Evolutionary conservation across 2,329 filamentous ascomycete genomes (phyloP), one percentile per base, ranked within the genome.

Genomic region (Trichophyton schoenleinii): DNA sequence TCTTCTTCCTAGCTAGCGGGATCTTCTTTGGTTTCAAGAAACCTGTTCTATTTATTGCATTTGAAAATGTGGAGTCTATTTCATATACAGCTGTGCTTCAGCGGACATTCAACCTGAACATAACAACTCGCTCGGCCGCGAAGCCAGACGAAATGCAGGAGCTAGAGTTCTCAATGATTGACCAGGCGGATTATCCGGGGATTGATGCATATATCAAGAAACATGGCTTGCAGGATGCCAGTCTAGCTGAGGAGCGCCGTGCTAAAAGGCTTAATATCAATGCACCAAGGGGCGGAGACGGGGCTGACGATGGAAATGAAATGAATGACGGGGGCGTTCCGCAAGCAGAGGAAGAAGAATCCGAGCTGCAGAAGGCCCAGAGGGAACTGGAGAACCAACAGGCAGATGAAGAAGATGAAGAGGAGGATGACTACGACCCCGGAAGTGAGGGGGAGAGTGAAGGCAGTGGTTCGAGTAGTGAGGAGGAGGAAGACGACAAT

Each of bases 21-120:
- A 82, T 87, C 57, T 70, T 86, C 46, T 86, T 82, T 68, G 83
- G 81, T 46, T 86, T 85, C 76, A 86, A 85, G 68, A 87, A 86
- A 67, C 84, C 84, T 0, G 74, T 87, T 25, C 70, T 80, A 7
- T 86, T 83, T 73, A 85, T 86, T 68, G 78, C 82, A 7, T 84
- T 86, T 63, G 78, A 80, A 57, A 74, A 76, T 41, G 78, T 87
- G 62, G 80, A 81, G 59, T 80, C 80, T 22, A 79, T 85, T 53
- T 83, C 81, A 44, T 87, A 86, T 72, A 86, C 83, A 3, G 82
- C 81, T 46, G 81, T 86, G 18, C 75, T 87, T 5, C 83, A 85
- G 66, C 80, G 83, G 38, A 86, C 84, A 0, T 87, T 87, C 74
- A 86, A 86, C 66, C 78, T 87, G 38, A 83, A 83, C 66, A 78